phyloP scores from a whole-genome alignment of 83 land plant species.

The Picea mariana region DNA sequence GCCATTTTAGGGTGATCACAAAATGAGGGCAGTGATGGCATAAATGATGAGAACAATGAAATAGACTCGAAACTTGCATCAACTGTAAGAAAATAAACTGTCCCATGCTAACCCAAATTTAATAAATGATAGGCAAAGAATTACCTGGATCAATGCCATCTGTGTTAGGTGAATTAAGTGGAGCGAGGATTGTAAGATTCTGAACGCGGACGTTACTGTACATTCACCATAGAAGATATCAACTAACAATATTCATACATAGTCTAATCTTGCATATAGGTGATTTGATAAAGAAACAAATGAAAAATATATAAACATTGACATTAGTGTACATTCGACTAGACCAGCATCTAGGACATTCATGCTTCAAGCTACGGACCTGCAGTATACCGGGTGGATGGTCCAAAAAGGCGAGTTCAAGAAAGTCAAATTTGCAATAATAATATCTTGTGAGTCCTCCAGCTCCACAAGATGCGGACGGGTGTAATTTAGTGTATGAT shows the following conservation, averaged over 20 bases:
- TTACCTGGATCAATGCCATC: conserved; percentile 87
- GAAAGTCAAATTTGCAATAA: conserved; percentile 71
- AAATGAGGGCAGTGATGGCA: background rate
- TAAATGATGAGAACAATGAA: too few relatives aligned
- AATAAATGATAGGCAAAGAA: background rate
- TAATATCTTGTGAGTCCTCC: conserved; percentile 24
- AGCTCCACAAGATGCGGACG: conserved; percentile 79
- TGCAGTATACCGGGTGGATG: conserved; percentile 86
- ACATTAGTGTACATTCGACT: too few relatives aligned
- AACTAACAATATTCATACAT: conserved; percentile 25
- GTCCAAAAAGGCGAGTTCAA: conserved; percentile 82
- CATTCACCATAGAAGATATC: conserved; percentile 40
- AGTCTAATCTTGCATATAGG: conserved; percentile 9
- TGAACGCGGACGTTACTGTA: conserved; percentile 63
- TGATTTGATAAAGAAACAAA: background rate
- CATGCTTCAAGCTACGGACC: conserved; percentile 36
- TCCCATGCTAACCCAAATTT: too few relatives aligned
- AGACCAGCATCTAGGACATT: too few relatives aligned
- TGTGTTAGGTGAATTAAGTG: conserved; percentile 77
- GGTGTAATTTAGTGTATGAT: conserved; percentile 56
- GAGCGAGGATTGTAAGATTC: conserved; percentile 68
- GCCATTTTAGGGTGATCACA: background rate
- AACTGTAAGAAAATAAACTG: too few relatives aligned
- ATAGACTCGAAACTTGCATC: too few relatives aligned
- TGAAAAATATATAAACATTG: too few relatives aligned